A percentile compares a stretch with the other conserved stretches of the same genome.
These are phyloP conservation scores for Aspergillus terreus DNA, from an alignment of 2,329 filamentous ascomycete species.

Conservation along the genomic window DNA sequence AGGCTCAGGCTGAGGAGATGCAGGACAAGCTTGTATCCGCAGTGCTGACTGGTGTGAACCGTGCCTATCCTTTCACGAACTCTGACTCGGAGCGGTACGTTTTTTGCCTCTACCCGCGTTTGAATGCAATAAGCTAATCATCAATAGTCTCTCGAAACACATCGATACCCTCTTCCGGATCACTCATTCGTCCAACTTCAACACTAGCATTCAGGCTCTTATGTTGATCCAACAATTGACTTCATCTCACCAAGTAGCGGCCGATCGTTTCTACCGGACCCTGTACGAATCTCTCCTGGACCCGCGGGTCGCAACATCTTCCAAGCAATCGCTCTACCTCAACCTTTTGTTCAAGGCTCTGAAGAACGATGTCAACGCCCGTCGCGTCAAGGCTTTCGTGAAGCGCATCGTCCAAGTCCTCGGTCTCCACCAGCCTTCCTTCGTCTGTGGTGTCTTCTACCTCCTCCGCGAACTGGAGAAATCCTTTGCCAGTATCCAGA, in stretches of 20 bases:
- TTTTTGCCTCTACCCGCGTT: neutral
- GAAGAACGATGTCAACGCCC: slow-evolving; percentile 84
- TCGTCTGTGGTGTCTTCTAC: slow-evolving; percentile 89
- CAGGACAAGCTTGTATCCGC: slow-evolving; percentile 90
- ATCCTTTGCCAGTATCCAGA: slow-evolving; percentile 74
- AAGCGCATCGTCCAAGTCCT: slow-evolving; percentile 88
- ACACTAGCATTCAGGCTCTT: slow-evolving; percentile 93
- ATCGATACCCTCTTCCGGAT: slow-evolving; percentile 93
- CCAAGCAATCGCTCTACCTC: slow-evolving; percentile 91
- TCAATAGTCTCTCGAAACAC: slow-evolving; percentile 70
- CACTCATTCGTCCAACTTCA: slow-evolving; percentile 97
- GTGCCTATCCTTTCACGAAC: slow-evolving; percentile 87
- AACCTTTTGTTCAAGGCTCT: slow-evolving; percentile 86
- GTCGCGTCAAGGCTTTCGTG: slow-evolving; percentile 90
- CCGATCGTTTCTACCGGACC: slow-evolving; percentile 90
- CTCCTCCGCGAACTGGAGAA: slow-evolving; percentile 75
- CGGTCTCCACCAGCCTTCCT: slow-evolving; percentile 84
- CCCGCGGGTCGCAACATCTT: slow-evolving; percentile 80
- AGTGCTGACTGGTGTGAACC: slow-evolving; percentile 89
- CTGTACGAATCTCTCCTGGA: slow-evolving; percentile 94
- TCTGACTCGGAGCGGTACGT: slow-evolving; percentile 70
- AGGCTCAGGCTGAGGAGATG: slow-evolving; percentile 61
- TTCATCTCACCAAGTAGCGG: slow-evolving; percentile 71
- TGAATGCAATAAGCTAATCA: slow-evolving; percentile 17
- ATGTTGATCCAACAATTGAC: slow-evolving; percentile 93